Evolutionary conservation across 192 early-diverging fungal species (phyloP).

Genomic region (Paraglomus brasilianum): DNA sequence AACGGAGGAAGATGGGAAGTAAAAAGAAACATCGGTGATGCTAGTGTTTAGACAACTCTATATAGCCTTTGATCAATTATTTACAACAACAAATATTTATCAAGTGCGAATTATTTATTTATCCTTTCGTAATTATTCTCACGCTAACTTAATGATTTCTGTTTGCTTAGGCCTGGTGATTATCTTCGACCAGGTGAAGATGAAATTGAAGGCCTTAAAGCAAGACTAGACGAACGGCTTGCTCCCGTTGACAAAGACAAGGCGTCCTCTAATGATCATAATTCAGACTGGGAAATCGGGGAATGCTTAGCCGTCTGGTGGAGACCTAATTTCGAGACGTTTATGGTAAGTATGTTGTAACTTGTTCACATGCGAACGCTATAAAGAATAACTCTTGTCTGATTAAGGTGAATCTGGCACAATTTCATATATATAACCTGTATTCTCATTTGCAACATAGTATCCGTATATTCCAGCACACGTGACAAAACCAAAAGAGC

Average conservation of each 20-base stretch:
- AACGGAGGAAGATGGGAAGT: no score
- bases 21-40: no score
- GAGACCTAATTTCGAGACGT: slow-evolving; percentile 75
- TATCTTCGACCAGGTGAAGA: slow-evolving; percentile 71
- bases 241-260: no score
- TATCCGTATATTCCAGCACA: slow-evolving; percentile 81
- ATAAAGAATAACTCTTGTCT: no score
- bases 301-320: slow-evolving; percentile 74
- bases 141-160: not conserved
- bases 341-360: slow-evolving; percentile 55
- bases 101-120: not conserved
- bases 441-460: slow-evolving; percentile 35
- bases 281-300: slow-evolving; percentile 66
- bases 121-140: not conserved
- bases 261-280: slow-evolving; percentile 31
- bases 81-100: not conserved
- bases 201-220: slow-evolving; percentile 68
- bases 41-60: no score
- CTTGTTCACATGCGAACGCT: no score
- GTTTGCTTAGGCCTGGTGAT: slow-evolving; percentile 62
- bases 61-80: no score
- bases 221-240: slow-evolving; percentile 57
- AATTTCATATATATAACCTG: slow-evolving; percentile 2
- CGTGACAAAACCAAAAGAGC: slow-evolving; percentile 75
- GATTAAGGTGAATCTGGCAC: no score